Base-by-base conservation (phyloP, 768 basidiomycete genomes). In the Trametes cinnabarina region DNA sequence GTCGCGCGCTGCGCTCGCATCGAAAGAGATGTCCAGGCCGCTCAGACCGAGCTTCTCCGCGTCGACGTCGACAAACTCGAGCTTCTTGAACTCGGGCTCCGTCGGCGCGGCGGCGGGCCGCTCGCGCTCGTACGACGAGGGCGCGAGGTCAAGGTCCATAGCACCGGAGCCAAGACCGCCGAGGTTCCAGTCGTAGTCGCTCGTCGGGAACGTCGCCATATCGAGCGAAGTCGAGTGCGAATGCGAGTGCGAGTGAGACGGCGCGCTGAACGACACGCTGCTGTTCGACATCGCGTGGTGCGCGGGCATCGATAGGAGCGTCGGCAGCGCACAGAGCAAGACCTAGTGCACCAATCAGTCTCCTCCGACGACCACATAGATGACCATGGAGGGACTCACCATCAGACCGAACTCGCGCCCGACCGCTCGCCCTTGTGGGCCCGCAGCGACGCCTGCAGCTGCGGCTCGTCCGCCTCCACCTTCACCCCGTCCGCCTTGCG, bases 281-380 rank as follows among this genome's bases (percentile, higher is more conserved):
- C 60, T 77, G 44, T 82, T 78, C 47, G 83, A 82, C 12, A 83
- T 61, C 32, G 64, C 23, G 80, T 55, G 44, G 60, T 85, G 83
- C 60, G 83, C 73, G 48, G 86, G 80, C 74, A 88, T 76, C 20
- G 88, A 85, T 51, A 91, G 79, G 42, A 92, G 79, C 20, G 85
- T 82, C 15, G 90, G 90, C 25, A 92, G 79, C 2, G 88, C 87
- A 65, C 88, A 91, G 42, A 91, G 78, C 44, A 92, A 80, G 65
- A 88, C 87, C 84, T 90, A 77, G 26, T 4, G 44, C 48, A 47
- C 52, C 34, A 48, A 43, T 25, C 15, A 34, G 51, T 39, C 23
- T 35, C 40, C 17, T 26, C 41, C 54, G 35, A 30, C 37, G 62
- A 63, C 64, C 53, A 35, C 11, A 30, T 66, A 35, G 14, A 46